Evolutionary conservation across 1,284 basidiomycete species (phyloP).

Genomic region (Apiotrichum gracile): DNA sequence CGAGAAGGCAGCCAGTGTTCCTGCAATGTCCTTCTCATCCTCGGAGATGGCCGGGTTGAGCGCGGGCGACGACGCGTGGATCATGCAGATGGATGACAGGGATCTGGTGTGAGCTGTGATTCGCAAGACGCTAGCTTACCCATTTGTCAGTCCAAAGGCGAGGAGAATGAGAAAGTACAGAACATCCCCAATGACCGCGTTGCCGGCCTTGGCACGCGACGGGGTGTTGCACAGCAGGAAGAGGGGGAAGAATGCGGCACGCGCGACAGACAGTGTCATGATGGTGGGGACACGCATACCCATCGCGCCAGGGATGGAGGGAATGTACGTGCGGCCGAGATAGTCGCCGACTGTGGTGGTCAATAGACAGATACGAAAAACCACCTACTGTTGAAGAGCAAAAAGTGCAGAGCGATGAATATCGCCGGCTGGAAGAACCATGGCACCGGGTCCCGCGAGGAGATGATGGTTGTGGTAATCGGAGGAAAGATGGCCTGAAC

Average conservation of each 20-base stretch:
- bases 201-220: constrained; percentile 13
- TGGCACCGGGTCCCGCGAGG: constrained; percentile 53
- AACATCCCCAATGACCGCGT: constrained; percentile 64
- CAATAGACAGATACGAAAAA: constrained; percentile 31
- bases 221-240: constrained; percentile 71
- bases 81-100: constrained; percentile 43
- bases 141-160: constrained; percentile 68
- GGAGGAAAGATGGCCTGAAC: constrained; percentile 73
- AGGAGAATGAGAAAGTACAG: constrained; percentile 68
- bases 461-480: constrained; percentile 67
- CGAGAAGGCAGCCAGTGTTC: constrained; percentile 70
- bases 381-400: constrained; percentile 49
- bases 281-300: background rate
- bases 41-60: constrained; percentile 44
- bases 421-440: constrained; percentile 38
- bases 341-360: constrained; percentile 65
- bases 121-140: constrained; percentile 52
- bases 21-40: constrained; percentile 74
- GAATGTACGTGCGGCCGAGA: constrained; percentile 62
- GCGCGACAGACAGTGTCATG: constrained; percentile 55
- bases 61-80: constrained; percentile 40
- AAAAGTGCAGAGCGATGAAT: constrained; percentile 47
- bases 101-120: constrained; percentile 42
- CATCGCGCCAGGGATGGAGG: constrained; percentile 57
- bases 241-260: constrained; percentile 70